Evolutionary conservation across 2,329 filamentous ascomycete species (phyloP).

Genomic region (Colletotrichum tropicale): DNA sequence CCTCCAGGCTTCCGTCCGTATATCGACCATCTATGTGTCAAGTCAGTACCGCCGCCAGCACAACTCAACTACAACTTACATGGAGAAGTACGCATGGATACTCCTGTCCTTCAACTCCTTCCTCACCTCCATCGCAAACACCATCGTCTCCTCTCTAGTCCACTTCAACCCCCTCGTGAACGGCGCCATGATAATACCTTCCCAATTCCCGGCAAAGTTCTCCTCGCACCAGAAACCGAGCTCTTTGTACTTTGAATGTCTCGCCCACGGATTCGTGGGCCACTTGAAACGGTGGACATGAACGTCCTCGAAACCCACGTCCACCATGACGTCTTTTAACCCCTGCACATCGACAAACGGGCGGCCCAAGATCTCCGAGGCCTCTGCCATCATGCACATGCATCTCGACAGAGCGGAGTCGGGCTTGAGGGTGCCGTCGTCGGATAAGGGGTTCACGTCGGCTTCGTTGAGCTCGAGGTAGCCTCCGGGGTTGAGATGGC

Average conservation of each 20-base stretch:
- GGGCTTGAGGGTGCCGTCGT: slow-evolving; percentile 37
- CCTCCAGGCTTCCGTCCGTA: neutral
- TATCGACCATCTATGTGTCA: neutral
- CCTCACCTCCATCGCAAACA: slow-evolving; percentile 5
- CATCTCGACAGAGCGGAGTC: slow-evolving; percentile 34
- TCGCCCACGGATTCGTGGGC: slow-evolving; percentile 57
- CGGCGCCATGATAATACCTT: slow-evolving; percentile 21
- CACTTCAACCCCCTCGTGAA: slow-evolving; percentile 3
- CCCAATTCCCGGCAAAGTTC: neutral
- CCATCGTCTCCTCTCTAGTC: neutral
- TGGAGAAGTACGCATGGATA: slow-evolving; percentile 34
- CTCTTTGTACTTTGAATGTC: slow-evolving; percentile 54
- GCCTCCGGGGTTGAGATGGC: slow-evolving; percentile 42
- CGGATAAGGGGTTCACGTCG: slow-evolving; percentile 28
- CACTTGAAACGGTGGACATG: slow-evolving; percentile 50
- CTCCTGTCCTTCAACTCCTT: slow-evolving; percentile 25
- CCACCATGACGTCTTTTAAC: slow-evolving; percentile 40
- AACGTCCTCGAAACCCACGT: slow-evolving; percentile 60
- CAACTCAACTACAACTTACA: slow-evolving; percentile 20
- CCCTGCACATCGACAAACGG: slow-evolving; percentile 46
- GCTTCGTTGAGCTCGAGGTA: slow-evolving; percentile 37
- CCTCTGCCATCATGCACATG: slow-evolving; percentile 38
- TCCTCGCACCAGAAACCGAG: slow-evolving; percentile 37
- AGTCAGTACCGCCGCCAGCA: neutral
- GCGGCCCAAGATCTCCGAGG: slow-evolving; percentile 35